Base-by-base conservation (phyloP, 495 filamentous ascomycete species). In the Penicillium daleae region DNA sequence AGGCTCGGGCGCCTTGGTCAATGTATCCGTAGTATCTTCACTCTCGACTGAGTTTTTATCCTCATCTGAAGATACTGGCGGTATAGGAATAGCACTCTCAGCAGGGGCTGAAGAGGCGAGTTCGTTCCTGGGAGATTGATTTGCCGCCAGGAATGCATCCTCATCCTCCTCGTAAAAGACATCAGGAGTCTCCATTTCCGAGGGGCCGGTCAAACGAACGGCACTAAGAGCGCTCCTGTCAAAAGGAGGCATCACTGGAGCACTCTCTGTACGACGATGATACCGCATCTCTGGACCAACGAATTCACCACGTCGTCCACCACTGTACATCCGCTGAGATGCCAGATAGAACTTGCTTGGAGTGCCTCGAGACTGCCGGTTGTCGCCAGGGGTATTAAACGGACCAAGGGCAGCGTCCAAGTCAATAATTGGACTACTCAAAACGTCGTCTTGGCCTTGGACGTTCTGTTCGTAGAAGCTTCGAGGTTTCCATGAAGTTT, bases 131-230 rank as follows among this genome's bases (percentile, higher is more conserved):
- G 69, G 74, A n/a, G 71, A 74, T 6, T 77, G 71, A 39, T 71
- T 76, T 6, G 74, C 78, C 31, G 80, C 80, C 53, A 80, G 48
- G 55, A 80, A 82, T 6, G 86, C 86, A 60, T 97, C 91, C 64
- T 96, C 93, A 65, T 97, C 95, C 56, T 99, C 95, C 74, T 97
- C 95, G 71, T 97, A 92, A 63, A 97, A 96, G 6, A 97, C 95
- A 74, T 97, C 95, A 15, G 80, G 81, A 68, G 83, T 81, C 21
- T 89, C 89, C 83, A 92, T 87, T 5, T 86, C 87, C 0, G 82
- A 88, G 66, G 82, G 87, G 66, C 83, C 92, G 33, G 82, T 86
- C 55, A 90, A 82, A 10, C 78, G 88, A 66, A 83, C 87, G 71
- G 83, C 89, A 50, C 80, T 86, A 40, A 90, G 83, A 49, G 85